Evolutionary conservation across 768 basidiomycete species (phyloP).

Genomic region (Gymnopilus dilepis): DNA sequence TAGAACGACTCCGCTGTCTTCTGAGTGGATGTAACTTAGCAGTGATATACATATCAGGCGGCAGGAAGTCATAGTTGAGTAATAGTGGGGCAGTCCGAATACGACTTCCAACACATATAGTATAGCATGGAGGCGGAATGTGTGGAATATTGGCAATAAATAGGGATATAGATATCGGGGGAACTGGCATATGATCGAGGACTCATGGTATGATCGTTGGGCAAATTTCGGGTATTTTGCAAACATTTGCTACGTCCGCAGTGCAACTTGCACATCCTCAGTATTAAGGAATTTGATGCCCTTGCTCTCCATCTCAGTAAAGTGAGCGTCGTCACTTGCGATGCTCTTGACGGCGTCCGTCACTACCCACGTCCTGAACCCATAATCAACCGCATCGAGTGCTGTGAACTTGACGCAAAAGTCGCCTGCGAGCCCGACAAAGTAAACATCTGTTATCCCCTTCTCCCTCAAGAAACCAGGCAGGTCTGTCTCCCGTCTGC

Average conservation of each 20-base stretch:
- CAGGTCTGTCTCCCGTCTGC: constrained; percentile 52
- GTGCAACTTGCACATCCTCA: constrained; percentile 25
- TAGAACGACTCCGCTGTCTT: too few relatives aligned
- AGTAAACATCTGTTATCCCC: constrained; percentile 60
- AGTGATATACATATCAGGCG: too few relatives aligned
- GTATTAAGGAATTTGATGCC: constrained; percentile 33
- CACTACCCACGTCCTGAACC: constrained; percentile 56
- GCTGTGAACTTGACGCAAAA: constrained; percentile 74
- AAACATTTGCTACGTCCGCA: background rate
- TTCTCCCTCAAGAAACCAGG: constrained; percentile 43
- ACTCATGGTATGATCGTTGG: too few relatives aligned
- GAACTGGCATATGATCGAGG: too few relatives aligned
- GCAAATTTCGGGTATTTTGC: too few relatives aligned
- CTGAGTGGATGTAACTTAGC: too few relatives aligned
- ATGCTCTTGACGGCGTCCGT: constrained; percentile 55
- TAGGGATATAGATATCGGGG: too few relatives aligned
- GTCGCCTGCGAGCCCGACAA: constrained; percentile 77
- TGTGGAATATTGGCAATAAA: too few relatives aligned
- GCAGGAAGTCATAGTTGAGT: too few relatives aligned
- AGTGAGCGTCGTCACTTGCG: constrained; percentile 32
- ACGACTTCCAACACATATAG: too few relatives aligned
- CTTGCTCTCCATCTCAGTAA: constrained; percentile 41
- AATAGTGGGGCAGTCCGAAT: too few relatives aligned
- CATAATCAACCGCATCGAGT: constrained; percentile 54
- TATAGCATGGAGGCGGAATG: too few relatives aligned